phyloP scores from a whole-genome alignment of 2,329 filamentous ascomycete genomes.

The Aspergillus sojae region DNA sequence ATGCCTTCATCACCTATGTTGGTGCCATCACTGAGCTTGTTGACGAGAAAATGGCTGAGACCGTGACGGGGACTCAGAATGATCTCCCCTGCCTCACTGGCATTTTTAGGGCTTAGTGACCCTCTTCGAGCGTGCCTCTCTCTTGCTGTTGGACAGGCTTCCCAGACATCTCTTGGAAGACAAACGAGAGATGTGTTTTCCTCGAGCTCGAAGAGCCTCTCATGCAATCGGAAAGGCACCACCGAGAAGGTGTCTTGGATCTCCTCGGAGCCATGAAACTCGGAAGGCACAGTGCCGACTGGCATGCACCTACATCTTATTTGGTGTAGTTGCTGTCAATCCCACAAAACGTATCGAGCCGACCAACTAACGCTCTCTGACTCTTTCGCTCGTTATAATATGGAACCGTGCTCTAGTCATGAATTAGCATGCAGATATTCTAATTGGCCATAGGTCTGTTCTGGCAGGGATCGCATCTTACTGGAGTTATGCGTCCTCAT shows the following conservation, averaged over 20 bases:
- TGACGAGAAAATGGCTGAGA: constrained; percentile 88
- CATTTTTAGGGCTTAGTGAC: constrained; percentile 48
- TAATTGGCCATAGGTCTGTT: not conserved
- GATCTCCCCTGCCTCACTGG: constrained; percentile 81
- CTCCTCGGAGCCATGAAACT: not conserved
- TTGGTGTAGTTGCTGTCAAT: not conserved
- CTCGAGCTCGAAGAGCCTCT: not conserved
- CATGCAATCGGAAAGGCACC: not conserved
- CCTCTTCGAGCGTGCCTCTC: constrained; percentile 69
- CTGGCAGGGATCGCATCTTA: not conserved
- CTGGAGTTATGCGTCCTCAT: not conserved
- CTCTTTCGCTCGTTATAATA: not conserved
- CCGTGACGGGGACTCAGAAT: constrained; percentile 75
- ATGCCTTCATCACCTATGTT: constrained; percentile 77
- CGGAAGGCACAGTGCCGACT: not conserved
- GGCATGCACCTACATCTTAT: not conserved
- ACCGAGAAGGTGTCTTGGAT: not conserved
- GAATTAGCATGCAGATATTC: not conserved
- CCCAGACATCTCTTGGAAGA: not conserved
- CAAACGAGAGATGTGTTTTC: not conserved
- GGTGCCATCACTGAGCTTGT: constrained; percentile 90
- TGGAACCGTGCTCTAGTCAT: not conserved
- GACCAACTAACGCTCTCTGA: not conserved
- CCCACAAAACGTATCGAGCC: not conserved
- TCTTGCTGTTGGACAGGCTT: not conserved